Evolutionary conservation across 192 early-diverging fungal genomes (phyloP).

Genomic region (Backusella circina): DNA sequence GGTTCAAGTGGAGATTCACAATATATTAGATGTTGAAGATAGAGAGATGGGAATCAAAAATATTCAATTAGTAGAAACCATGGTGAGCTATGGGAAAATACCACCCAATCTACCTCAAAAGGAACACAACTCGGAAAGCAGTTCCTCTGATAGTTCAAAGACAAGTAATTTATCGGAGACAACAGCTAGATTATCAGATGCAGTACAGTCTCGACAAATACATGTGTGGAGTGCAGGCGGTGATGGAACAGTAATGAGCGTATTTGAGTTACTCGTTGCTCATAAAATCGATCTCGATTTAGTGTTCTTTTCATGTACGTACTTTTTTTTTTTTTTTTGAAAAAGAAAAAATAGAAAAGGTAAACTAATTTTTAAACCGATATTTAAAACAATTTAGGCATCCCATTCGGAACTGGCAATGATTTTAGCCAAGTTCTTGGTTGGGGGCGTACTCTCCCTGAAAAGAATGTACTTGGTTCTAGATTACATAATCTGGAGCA

Average conservation of each 20-base stretch:
- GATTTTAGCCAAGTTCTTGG: slow-evolving; percentile 74
- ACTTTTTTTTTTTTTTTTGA: background rate
- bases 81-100: slow-evolving; percentile 11
- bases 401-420: slow-evolving; percentile 76
- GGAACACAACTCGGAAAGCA: background rate
- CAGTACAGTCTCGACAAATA: slow-evolving; percentile 42
- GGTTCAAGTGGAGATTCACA: slow-evolving; percentile 72
- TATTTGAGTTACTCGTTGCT: slow-evolving; percentile 58
- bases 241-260: slow-evolving; percentile 73
- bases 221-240: slow-evolving; percentile 79
- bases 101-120: slow-evolving; percentile 7
- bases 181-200: slow-evolving; percentile 37
- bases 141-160: background rate
- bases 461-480: slow-evolving; percentile 55
- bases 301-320: slow-evolving; percentile 59
- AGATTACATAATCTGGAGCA: slow-evolving; percentile 54
- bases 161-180: background rate
- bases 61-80: slow-evolving; percentile 36
- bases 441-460: slow-evolving; percentile 65
- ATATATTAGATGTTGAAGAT: slow-evolving; percentile 59
- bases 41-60: slow-evolving; percentile 52
- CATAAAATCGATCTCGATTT: slow-evolving; percentile 58
- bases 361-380: background rate
- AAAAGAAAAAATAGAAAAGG: background rate
- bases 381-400: slow-evolving; percentile 35